Percentiles rank a stretch among this genome's conserved stretches.
These are phyloP conservation scores for Leonotis leonurus DNA, from an alignment of 257 asterid species.

Conservation along the genomic window DNA sequence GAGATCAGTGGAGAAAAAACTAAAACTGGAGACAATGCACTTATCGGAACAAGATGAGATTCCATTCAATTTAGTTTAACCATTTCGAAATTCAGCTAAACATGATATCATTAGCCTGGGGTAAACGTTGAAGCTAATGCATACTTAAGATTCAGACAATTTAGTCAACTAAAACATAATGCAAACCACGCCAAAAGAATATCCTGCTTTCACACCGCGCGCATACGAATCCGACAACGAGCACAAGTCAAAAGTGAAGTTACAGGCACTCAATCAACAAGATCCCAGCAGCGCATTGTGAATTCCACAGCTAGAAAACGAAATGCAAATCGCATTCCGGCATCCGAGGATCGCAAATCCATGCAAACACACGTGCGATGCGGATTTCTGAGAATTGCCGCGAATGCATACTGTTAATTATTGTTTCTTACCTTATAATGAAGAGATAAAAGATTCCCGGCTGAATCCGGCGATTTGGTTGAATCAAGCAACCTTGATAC, in stretches of 20 bases:
- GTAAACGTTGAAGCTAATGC: conserved; percentile 6
- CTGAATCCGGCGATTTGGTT: conserved; percentile 16
- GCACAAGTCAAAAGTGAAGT: conserved; percentile 28
- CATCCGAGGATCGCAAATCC: conserved; percentile 17
- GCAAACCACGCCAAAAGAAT: conserved; percentile 6
- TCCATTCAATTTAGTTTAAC: neutral
- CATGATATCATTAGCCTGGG: neutral
- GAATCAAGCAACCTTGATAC: conserved; percentile 23
- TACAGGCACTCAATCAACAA: conserved; percentile 19
- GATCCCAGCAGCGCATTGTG: conserved; percentile 31
- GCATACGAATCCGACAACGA: conserved; percentile 10
- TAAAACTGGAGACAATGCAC: neutral
- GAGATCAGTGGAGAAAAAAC: conserved; percentile 2
- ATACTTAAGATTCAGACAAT: conserved; percentile 10
- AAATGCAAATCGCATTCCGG: conserved; percentile 17
- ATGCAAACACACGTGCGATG: conserved; percentile 12
- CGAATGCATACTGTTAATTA: conserved; percentile 14
- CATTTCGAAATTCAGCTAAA: conserved; percentile 13
- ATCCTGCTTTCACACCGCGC: neutral
- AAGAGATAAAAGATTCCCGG: conserved; percentile 6
- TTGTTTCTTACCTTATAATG: conserved; percentile 27
- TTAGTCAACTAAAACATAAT: conserved; percentile 16
- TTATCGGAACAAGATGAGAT: neutral
- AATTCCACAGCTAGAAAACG: conserved; percentile 3
- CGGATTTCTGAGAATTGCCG: conserved; percentile 15